Evolutionary conservation across 2,329 filamentous ascomycete genomes (phyloP), one percentile per base, ranked within the genome.

Genomic region (Hirsutella minnesotensis): DNA sequence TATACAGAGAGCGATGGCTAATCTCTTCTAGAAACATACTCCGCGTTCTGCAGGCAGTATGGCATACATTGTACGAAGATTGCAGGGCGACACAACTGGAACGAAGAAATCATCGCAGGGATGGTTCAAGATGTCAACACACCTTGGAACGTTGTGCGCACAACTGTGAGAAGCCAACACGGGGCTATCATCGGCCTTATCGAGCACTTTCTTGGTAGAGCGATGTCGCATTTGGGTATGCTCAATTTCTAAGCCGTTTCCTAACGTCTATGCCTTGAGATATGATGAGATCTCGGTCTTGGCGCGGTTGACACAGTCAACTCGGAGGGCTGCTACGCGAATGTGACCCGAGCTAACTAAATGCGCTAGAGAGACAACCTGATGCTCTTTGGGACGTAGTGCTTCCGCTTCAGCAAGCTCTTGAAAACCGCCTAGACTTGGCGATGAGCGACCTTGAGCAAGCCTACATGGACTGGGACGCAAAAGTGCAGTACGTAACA

Each of bases 21-120:
- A 45, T 3, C n/a, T 10, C 39, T 30, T 40, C 35, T 24, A 64
- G 55, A 19, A 4, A 50, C 58, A 1, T 71, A 68, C 40, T 44
- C 57, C 16, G 66, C 68, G 0, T 72, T 69, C 44, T 69, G 66
- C 40, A 53, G 59, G 13, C 54, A 69, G 0, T 65, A 56, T 40
- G 69, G 69, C 0, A 47, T 55, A 8, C 46, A 70, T 40, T 41
- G 0, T 3, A 68, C 65, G 0, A 0, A 3, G 0, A 31, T 36
- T 0, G 48, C 44, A 3, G 59, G 58, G 0, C 34, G 29, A 1
- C 59, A 47, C n/a, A 61, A 64, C 43, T 72, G 68, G 68, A 73
- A 73, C 40, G 52, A 62, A 39, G 66, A 71, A 49, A 62, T 61
- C 1, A 66, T 68, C 3, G 24, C 43, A 1, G 31, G 31, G 2